phyloP scores from a whole-genome alignment of 441 rosid species.

The Mallotus japonicus region DNA sequence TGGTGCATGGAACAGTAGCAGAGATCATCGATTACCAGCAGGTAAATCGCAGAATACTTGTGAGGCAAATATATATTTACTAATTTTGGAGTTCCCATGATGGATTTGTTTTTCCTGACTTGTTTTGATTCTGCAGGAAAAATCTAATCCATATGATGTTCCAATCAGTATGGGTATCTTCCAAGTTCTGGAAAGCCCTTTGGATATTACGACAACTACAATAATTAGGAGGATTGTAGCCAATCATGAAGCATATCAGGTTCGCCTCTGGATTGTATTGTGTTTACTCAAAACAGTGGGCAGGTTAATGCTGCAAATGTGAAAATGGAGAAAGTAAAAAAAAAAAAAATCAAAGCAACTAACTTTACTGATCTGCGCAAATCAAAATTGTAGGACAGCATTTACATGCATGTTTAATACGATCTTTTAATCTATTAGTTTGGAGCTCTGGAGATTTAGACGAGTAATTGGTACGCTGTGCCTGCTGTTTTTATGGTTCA shows the following conservation, averaged over 20 bases:
- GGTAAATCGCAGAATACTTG: slow-evolving; percentile 31
- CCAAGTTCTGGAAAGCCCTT: slow-evolving; percentile 55
- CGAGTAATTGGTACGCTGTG: no score
- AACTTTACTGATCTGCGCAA: neutral
- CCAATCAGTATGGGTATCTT: slow-evolving; percentile 62
- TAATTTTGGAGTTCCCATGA: neutral
- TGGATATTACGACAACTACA: slow-evolving; percentile 63
- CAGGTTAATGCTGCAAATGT: neutral
- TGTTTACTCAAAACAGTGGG: neutral
- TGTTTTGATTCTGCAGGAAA: slow-evolving; percentile 37
- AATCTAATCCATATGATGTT: slow-evolving; percentile 55
- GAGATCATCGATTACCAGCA: slow-evolving; percentile 50
- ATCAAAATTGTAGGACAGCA: neutral
- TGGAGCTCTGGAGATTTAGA: neutral
- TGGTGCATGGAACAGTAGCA: slow-evolving; percentile 69
- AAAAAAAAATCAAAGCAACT: neutral
- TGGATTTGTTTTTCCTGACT: neutral
- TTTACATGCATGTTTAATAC: neutral
- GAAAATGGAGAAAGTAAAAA: neutral
- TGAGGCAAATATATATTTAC: neutral
- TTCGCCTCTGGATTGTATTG: slow-evolving; percentile 4
- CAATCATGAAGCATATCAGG: slow-evolving; percentile 71
- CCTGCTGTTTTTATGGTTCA: neutral
- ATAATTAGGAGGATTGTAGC: slow-evolving; percentile 64
- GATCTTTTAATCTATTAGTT: neutral